Evolutionary conservation across 345 rosid genomes (phyloP), one percentile per base, ranked within the genome.

Genomic region (Pistacia integerrima): DNA sequence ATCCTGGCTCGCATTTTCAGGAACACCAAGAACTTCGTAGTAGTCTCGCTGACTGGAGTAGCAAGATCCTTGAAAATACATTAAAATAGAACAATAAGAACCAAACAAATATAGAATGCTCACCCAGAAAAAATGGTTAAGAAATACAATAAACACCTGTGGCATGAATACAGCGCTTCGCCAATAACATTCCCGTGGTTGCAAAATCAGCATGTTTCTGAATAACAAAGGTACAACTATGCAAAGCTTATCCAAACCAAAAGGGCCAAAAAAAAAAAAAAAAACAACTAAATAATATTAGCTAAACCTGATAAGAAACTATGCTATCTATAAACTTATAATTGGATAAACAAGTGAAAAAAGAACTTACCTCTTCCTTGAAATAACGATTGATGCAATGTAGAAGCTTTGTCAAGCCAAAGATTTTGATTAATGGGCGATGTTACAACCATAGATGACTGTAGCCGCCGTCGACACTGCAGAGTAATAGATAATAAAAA

Each of bases 11-110:
- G 97, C 98, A 80, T 84, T 88, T 49, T 87, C 83, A 2, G 93
- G 74, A 77, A 93, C 94, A 46, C 98, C 97, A 11, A 95, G 96
- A 78, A 93, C 74, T 77, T 92, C 93, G 70, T 95, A 93, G 82
- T 79, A 90, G 69, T 84, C 85, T 68, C 72, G 80, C 73, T 83
- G 87, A 71, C 86, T 78, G 58, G 89, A 81, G 68, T 66, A 74
- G 8, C 74, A 66, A 64, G 62, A 63, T 73, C 96, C 98, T 93
- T 78, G 33, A 61, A 74, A 76, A 60, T 13, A 25, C 33, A 75
- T 17, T 10, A 69, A 46, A 5, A n/a, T 1, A 69, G 56, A 58
- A 61, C 2, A 74, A 61, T 28, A 48, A 58, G 59, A 62, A 64
- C 51, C 28, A 57, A 52, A 61, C 4, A 49, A 20, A 16, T 30